Conservation (phyloP, 2,329 filamentous ascomycete genomes). For the Fusarium tanahbumbuense region DNA sequence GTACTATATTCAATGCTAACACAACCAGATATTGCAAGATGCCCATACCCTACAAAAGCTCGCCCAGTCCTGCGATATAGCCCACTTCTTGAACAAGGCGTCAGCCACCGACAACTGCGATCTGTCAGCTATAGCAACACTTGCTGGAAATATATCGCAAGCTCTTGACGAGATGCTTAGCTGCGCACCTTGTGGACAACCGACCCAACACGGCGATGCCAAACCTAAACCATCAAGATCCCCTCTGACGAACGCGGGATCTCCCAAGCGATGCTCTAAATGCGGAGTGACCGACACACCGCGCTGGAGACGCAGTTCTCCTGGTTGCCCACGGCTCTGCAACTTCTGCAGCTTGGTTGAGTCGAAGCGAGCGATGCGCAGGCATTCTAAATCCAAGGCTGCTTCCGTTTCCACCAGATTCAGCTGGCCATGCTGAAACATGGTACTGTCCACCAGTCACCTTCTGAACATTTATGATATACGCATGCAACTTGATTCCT, state of each 20-base stretch:
- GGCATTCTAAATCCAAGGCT: rapidly evolving
- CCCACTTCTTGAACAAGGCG: neutral
- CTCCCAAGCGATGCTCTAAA: neutral
- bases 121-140: neutral
- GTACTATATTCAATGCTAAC: rapidly evolving
- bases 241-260: neutral
- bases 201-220: neutral
- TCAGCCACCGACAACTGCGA: neutral
- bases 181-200: neutral
- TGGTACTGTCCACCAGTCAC: too few relatives aligned
- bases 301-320: neutral
- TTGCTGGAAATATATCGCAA: neutral
- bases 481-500: neutral
- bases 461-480: neutral
- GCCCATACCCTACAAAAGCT: neutral
- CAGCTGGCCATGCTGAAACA: neutral
- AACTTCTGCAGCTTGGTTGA: neutral
- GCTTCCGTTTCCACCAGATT: neutral
- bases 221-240: neutral
- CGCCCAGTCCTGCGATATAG: neutral
- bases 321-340: neutral
- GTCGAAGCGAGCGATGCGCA: neutral
- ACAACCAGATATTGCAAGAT: neutral
- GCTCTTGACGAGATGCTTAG: neutral
- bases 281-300: neutral